Base-by-base conservation (phyloP, 1,139 yeast genomes). In the Candida glucosophila region DNA sequence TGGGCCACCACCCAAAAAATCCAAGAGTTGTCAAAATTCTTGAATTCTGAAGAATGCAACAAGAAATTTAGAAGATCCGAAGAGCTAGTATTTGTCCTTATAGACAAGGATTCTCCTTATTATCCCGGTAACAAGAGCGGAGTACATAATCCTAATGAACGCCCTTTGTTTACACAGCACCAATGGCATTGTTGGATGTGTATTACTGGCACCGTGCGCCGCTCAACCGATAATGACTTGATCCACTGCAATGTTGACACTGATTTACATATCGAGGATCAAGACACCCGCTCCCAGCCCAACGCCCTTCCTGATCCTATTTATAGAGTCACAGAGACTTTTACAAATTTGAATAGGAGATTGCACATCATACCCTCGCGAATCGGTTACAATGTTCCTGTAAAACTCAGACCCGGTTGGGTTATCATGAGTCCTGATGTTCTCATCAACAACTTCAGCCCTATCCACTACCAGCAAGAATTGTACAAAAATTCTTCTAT, bases 131-230 rank as follows among this genome's bases (percentile, higher is more conserved):
- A 44, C 10, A 37, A 39, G 14, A 13, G 13, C 8, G 21, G 12
- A n/a, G 12, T 6, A n/a, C 34, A 36, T n/a, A 34, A 29, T 15
- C 28, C 29, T 4, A 25, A 34, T 12, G 39, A 36, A 12, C 26
- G 29, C 5, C 49, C 56, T 1, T 41, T 62, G 12, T 56, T 63
- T 33, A 51, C 52, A 25, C 52, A 58, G 27, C 66, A 67, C 25
- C 92, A 80, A 44, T 86, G 95, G 95, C 96, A 88, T 52, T 88
- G 96, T 43, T 81, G 95, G 79, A 83, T 88, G 95, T 90, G 96
- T 39, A 80, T 88, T 29, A 86, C 95, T 3, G 96, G 96, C 5
- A 88, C 96, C 0, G 88, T 88, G 8, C 64, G 95, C 43, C 67
- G 96, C 40, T 73, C 93, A 1, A 75, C 78, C 0, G 96, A 88